Base-by-base conservation (phyloP, 129 eudicot species). In the Glebionis coronaria region DNA sequence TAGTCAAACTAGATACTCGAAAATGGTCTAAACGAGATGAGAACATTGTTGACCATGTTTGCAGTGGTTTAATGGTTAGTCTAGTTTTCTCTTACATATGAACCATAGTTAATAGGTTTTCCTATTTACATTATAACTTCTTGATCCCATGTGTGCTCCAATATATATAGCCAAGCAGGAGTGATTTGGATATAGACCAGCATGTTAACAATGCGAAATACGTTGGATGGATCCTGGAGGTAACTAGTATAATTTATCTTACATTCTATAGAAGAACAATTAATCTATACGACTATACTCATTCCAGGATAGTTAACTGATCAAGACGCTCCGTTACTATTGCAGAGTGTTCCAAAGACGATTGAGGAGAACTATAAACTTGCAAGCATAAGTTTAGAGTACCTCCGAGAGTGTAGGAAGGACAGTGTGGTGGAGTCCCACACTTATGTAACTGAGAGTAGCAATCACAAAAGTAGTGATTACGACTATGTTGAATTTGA, bases 401-500 rank as follows among this genome's bases (percentile, higher is more conserved):
- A n/a, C n/a, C n/a, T n/a, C n/a, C n/a, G n/a, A n/a, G n/a, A n/a
- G n/a, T n/a, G n/a, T n/a, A n/a, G n/a, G n/a, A n/a, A n/a, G n/a
- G n/a, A n/a, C n/a, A n/a, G n/a, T 35, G 96, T 91, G 78, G 58
- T 91, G 68, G 82, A 85, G 76, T 91, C 94, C 61, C 94, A 81
- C 3, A 85, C 90, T 10, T 61, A 79, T 8, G 84, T 88, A 20
- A 25, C 77, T 29, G 82, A 80, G 0, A 65, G 62, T 2, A 50
- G 56, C 55, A 57, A 57, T 31, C 84, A 64, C 2, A 78, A 72
- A 16, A 18, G 73, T n/a, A n/a, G n/a, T n/a, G n/a, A n/a, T n/a
- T n/a, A n/a, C n/a, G n/a, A n/a, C n/a, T n/a, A n/a, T n/a, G 84
- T 91, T 9, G 94, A 91, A 73, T 88, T 90, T 79, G 94, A 87